Base-by-base conservation (phyloP, 2,329 filamentous ascomycete species). In the Fusarium verrucosum region DNA sequence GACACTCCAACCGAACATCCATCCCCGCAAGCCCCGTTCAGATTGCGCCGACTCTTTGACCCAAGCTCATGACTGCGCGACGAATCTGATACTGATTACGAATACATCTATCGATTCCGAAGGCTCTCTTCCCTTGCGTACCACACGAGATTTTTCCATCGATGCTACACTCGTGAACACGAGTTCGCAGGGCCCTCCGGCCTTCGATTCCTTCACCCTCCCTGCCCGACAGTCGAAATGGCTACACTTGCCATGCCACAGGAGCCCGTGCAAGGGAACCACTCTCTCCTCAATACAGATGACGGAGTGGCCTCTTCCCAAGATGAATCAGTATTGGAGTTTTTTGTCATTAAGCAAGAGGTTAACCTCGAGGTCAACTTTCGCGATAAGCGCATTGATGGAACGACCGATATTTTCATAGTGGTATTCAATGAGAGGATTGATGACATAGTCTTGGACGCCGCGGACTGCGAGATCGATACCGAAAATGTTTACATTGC, bases 301-400 rank as follows among this genome's bases (percentile, higher is more conserved):
- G 75, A 77, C 47, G 73, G 72, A 40, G 55, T 77, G 7, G 71
- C 72, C 10, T 75, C 75, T 7, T 66, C 76, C 28, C 65, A 77
- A 45, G 78, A 81, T 58, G 58, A 65, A 10, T 73, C 76, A 6
- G 68, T 79, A 4, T 75, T 77, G 16, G 77, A 79, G 23, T 81
- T 79, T 53, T 80, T 84, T 36, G 80, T 98, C 56, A 84, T 92
- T 51, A 90, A 93, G 78, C 94, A 98, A 79, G 91, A 92, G 75
- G 89, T 99, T 45, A 89, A 93, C 71, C 83, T 99, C 59, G 94
- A 98, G 71, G 83, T 99, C 74, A 91, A 96, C 79, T 96, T 99
- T 75, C 84, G 86, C 65, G 86, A 86, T 50, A 89, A 89, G 77
- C 85, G 83, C 72, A 80, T 98, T 72, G 88, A 86, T 61, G 95